Evolutionary conservation across 1,284 basidiomycete species (phyloP), one percentile per base, ranked within the genome.

Genomic region (Sparassis latifolia): DNA sequence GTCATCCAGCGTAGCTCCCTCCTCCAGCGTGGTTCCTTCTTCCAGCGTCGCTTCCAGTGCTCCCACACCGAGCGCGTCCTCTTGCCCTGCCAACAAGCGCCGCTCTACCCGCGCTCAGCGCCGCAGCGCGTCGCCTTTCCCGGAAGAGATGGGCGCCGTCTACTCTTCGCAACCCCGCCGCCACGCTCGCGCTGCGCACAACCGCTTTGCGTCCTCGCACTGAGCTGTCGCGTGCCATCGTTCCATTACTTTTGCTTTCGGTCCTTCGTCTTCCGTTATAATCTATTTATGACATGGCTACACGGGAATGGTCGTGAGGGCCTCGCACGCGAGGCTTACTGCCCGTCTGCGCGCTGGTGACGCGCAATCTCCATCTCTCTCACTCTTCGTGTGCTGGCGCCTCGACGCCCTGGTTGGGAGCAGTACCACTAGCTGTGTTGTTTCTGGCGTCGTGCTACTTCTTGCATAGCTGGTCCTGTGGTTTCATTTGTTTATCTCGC

Each of bases 181-280:
- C 54, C 57, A 56, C 42, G 57, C 57, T 2, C 57, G 57, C 52
- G 53, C 52, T 5, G 29, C 43, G 9, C 43, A 27, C 42, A 40
- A 31, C 37, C 47, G 32, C 42, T 9, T 9, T 42, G 35, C 9
- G n/a, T 28, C 9, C 40, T 6, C 40, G 10, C 27, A 10, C 40
- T 42, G 28, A 28, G 20, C 35, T 12, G 35, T 37, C 35, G 20
- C 20, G 20, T 20, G 20, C 20, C 20, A 20, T 20, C 35, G n/a
- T 9, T 42, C 28, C 27, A 9, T 28, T 42, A 42, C 28, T 42
- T 27, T 42, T 27, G 9, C 40, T 28, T 42, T 10, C 35, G 12
- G 6, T 42, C 40, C 2, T 28, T 7, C 10, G 6, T 28, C 9
- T 27, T 42, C 40, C 28, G 10, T 27, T 42, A 27, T 27, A 27